Evolutionary conservation across 805 yeast genomes (phyloP).

Genomic region (Sugiyamaella boreocaroliniensis): DNA sequence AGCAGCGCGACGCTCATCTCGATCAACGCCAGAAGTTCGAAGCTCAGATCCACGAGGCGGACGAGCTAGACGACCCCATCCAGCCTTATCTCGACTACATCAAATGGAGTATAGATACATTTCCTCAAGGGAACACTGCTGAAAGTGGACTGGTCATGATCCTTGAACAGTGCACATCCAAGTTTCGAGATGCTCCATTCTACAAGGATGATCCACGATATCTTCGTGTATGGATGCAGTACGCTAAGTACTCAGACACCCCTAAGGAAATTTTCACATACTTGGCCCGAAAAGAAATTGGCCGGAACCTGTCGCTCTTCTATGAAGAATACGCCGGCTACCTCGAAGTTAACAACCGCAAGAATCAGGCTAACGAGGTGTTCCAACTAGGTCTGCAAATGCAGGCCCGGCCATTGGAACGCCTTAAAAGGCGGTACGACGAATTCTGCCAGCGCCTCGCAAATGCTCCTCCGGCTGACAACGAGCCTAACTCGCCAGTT

Average conservation of each 20-base stretch:
- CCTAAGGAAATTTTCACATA: conserved; percentile 67
- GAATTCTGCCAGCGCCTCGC: conserved; percentile 40
- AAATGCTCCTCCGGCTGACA: conserved; percentile 19
- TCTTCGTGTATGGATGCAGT: conserved; percentile 73
- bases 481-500: conserved; percentile 34
- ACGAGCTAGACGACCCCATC: conserved; percentile 73
- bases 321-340: conserved; percentile 74
- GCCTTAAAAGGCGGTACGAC: conserved; percentile 39
- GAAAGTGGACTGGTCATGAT: conserved; percentile 61
- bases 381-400: conserved; percentile 50
- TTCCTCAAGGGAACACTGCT: conserved; percentile 54
- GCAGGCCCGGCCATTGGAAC: conserved; percentile 57
- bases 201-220: conserved; percentile 82
- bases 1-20: conserved; percentile 13
- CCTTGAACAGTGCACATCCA: conserved; percentile 65
- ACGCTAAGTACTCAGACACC: conserved; percentile 59
- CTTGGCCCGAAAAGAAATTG: conserved; percentile 66
- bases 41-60: conserved; percentile 37
- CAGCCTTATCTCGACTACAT: conserved; percentile 70
- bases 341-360: conserved; percentile 45
- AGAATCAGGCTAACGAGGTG: conserved; percentile 51
- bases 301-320: conserved; percentile 55
- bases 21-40: conserved; percentile 46
- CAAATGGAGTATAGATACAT: conserved; percentile 54
- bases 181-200: conserved; percentile 54